Evolutionary conservation across 352 stramenopile species (phyloP).

Genomic region (Thalassiosira exigua): DNA sequence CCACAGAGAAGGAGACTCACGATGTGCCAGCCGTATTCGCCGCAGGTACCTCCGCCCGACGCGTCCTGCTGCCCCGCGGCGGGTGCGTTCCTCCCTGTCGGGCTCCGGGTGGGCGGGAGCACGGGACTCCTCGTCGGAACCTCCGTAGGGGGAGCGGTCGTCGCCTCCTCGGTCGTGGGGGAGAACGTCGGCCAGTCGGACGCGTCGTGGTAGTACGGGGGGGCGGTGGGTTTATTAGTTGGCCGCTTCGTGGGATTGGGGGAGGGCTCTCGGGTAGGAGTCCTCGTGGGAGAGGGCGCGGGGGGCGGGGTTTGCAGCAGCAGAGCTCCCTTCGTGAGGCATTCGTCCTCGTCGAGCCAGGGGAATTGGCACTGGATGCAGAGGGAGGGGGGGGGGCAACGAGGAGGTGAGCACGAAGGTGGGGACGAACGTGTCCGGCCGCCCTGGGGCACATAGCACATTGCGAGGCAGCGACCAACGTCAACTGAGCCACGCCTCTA

Average conservation of each 20-base stretch:
- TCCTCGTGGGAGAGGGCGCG: not conserved
- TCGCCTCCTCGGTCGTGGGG: not conserved
- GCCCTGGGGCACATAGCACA: too few relatives aligned
- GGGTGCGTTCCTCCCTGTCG: not conserved
- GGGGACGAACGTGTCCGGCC: too few relatives aligned
- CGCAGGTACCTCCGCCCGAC: not conserved
- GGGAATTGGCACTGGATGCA: slow-evolving; percentile 15
- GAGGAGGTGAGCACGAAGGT: too few relatives aligned
- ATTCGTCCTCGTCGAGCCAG: slow-evolving; percentile 9
- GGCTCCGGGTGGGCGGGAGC: too few relatives aligned
- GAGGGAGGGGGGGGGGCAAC: too few relatives aligned
- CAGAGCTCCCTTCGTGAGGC: not conserved
- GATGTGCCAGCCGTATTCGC: slow-evolving; percentile 14
- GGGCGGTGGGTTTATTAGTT: slow-evolving; percentile 1
- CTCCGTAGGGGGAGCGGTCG: not conserved
- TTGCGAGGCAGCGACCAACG: too few relatives aligned
- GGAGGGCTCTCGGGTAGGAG: not conserved
- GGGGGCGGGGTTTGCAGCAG: not conserved
- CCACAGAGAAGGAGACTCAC: too few relatives aligned
- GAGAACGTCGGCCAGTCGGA: slow-evolving; percentile 7
- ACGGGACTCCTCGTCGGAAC: not conserved
- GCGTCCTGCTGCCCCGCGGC: not conserved
- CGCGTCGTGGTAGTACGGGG: not conserved
- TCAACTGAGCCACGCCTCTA: too few relatives aligned
- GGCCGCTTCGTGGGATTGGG: not conserved